Conservation (phyloP, 2,329 filamentous ascomycete genomes). For the Curvularia lunata region DNA sequence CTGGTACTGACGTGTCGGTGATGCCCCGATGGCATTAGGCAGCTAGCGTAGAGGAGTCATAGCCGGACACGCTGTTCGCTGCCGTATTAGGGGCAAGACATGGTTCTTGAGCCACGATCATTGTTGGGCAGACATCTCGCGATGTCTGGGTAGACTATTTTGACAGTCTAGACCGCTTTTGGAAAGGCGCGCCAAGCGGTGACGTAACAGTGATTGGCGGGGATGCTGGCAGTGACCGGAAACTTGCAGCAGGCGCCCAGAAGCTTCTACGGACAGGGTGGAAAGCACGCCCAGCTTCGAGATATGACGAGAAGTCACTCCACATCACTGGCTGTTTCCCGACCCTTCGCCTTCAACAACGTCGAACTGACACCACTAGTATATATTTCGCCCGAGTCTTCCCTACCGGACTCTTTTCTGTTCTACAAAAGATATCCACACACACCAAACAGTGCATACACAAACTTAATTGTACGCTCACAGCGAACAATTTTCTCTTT, state of each 20-base stretch:
- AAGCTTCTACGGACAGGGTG: conserved; percentile 35
- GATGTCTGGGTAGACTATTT: conserved; percentile 5
- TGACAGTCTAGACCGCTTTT: not conserved
- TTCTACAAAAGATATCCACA: conserved; percentile 24
- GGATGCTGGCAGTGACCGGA: conserved; percentile 19
- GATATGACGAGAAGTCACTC: conserved; percentile 32
- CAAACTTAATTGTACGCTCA: conserved; percentile 22
- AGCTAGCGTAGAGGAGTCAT: conserved; percentile 1
- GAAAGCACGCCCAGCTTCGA: conserved; percentile 28
- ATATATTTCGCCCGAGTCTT: conserved; percentile 28
- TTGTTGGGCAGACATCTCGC: conserved; percentile 13
- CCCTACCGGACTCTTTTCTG: conserved; percentile 3
- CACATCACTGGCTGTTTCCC: conserved; percentile 34
- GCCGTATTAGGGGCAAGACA: not conserved
- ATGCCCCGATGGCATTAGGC: not conserved
- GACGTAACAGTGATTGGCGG: conserved; percentile 22
- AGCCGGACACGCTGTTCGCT: conserved; percentile 2
- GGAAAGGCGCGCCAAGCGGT: conserved; percentile 3
- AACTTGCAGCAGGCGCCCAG: conserved; percentile 28
- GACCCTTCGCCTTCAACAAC: conserved; percentile 19
- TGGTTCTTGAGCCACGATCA: not conserved
- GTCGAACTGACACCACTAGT: conserved; percentile 23
- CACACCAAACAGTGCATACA: conserved; percentile 16
- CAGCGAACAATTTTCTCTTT: conserved; percentile 13
- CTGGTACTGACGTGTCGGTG: conserved; percentile 14